These are phyloP conservation scores for Achlya hypogyna DNA, from an alignment of 352 stramenopile species.

Conservation along the genomic window DNA sequence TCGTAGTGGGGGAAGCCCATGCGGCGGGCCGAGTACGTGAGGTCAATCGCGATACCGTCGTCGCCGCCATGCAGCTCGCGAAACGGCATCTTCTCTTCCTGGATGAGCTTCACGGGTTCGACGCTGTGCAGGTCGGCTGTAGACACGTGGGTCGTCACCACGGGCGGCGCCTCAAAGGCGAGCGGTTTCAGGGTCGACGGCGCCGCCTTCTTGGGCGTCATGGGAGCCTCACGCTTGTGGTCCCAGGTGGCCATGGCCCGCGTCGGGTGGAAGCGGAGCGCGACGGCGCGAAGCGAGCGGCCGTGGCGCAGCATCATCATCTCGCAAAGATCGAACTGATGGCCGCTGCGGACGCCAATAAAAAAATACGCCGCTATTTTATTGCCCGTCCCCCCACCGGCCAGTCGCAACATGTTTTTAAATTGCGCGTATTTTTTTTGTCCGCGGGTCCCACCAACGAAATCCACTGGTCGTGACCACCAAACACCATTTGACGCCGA, in stretches of 20 bases:
- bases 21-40: conserved; percentile 30
- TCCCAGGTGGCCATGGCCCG: conserved; percentile 10
- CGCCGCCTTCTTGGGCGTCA: not conserved
- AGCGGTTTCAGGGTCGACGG: not conserved
- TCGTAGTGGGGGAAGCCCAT: conserved; percentile 63
- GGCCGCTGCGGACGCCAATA: not conserved
- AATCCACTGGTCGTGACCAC: conserved; percentile 8
- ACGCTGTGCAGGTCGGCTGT: not conserved
- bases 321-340: not conserved
- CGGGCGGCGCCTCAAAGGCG: not conserved
- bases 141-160: not conserved
- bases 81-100: conserved; percentile 7
- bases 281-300: not conserved
- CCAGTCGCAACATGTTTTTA: not conserved
- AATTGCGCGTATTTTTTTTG: not conserved
- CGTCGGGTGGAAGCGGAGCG: not conserved
- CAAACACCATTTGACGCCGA: no score
- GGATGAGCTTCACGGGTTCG: not conserved
- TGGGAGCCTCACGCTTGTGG: conserved; percentile 11
- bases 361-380: not conserved
- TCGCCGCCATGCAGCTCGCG: not conserved
- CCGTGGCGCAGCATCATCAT: conserved; percentile 6
- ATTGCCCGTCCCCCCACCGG: not conserved
- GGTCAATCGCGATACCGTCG: not conserved
- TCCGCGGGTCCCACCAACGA: conserved; percentile 1